A percentile compares a stretch with the other conserved stretches of the same genome.
Conservation (phyloP, 371 early-diverging fungal genomes). For the Mortierella sp. region DNA sequence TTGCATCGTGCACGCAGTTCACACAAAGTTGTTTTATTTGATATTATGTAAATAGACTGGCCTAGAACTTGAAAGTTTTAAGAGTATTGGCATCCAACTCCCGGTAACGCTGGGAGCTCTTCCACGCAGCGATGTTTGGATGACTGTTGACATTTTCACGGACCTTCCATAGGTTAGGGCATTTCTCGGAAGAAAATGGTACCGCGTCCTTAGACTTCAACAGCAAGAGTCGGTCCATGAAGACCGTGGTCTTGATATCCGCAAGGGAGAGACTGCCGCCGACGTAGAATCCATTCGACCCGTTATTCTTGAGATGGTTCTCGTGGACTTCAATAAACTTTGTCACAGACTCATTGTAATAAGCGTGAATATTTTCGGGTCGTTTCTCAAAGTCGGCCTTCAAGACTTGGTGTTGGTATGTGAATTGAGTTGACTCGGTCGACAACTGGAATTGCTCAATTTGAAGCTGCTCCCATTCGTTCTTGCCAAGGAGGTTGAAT, state of each 20-base stretch:
- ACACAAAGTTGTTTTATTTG: too few relatives aligned
- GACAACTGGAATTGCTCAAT: conserved; percentile 38
- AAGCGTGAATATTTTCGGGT: conserved; percentile 19
- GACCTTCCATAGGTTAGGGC: conserved; percentile 51
- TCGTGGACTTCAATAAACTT: conserved; percentile 37
- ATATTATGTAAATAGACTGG: too few relatives aligned
- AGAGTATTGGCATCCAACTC: conserved; percentile 23
- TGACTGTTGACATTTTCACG: conserved; percentile 29
- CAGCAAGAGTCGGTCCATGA: background rate
- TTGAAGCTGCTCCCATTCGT: conserved; percentile 46
- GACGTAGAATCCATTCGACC: conserved; percentile 44
- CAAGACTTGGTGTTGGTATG: background rate
- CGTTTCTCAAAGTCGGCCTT: conserved; percentile 23
- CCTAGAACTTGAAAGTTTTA: conserved; percentile 25
- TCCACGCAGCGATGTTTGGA: conserved; percentile 19
- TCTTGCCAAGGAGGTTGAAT: conserved; percentile 51
- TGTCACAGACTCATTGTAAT: conserved; percentile 17
- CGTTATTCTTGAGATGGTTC: conserved; percentile 30
- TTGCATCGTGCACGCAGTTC: too few relatives aligned
- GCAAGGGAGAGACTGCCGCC: conserved; percentile 22
- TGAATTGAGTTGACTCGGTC: background rate
- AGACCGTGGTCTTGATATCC: too few relatives aligned
- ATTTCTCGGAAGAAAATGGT: conserved; percentile 28
- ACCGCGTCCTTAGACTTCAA: conserved; percentile 11
- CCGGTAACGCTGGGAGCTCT: conserved; percentile 15